phyloP scores from a whole-genome alignment of 108 stramenopile genomes.

The Skeletonema potamos region DNA sequence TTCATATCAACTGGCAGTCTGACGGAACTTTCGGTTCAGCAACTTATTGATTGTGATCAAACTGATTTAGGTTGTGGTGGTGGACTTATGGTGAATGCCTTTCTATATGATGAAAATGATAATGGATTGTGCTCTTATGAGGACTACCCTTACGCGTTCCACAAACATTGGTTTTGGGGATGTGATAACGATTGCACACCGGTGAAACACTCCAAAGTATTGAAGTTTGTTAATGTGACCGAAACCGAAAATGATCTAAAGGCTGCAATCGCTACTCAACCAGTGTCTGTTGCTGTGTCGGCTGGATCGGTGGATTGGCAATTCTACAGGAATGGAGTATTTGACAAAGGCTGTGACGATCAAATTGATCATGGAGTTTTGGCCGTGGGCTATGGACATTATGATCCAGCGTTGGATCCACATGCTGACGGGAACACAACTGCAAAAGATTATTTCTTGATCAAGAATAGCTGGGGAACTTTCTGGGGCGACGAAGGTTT shows the following conservation, averaged over 20 bases:
- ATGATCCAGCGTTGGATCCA: slow-evolving; percentile 63
- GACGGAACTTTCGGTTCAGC: slow-evolving; percentile 86
- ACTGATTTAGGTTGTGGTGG: slow-evolving; percentile 90
- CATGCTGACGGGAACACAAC: slow-evolving; percentile 23
- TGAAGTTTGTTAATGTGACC: slow-evolving; percentile 82
- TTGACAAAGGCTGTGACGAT: slow-evolving; percentile 74
- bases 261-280: slow-evolving; percentile 78
- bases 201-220: slow-evolving; percentile 69
- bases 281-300: slow-evolving; percentile 78
- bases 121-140: slow-evolving; percentile 85
- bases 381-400: slow-evolving; percentile 93
- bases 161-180: slow-evolving; percentile 47
- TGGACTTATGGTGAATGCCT: slow-evolving; percentile 96
- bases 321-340: slow-evolving; percentile 94
- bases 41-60: slow-evolving; percentile 92
- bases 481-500: slow-evolving; percentile 87
- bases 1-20: slow-evolving; percentile 80
- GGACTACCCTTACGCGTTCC: slow-evolving; percentile 87
- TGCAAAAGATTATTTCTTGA: slow-evolving; percentile 28
- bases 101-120: slow-evolving; percentile 83
- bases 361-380: slow-evolving; percentile 95
- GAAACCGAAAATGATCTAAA: slow-evolving; percentile 64
- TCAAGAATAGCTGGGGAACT: slow-evolving; percentile 85
- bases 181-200: slow-evolving; percentile 73
- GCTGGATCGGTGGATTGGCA: slow-evolving; percentile 86